phyloP scores from a whole-genome alignment of 768 basidiomycete species.

The Cyclocybe aegerita region DNA sequence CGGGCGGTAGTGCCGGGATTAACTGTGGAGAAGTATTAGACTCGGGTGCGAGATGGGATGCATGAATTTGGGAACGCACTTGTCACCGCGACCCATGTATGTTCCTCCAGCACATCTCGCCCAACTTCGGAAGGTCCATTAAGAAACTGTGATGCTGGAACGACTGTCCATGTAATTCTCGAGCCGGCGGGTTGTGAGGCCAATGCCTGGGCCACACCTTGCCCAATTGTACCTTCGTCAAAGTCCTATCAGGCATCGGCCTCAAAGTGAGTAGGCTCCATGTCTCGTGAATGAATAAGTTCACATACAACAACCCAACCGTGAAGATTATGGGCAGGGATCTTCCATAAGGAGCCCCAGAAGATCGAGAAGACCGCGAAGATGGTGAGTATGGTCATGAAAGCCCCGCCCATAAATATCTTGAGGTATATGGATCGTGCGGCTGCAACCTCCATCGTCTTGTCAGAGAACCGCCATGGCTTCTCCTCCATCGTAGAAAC shows the following conservation, averaged over 20 bases:
- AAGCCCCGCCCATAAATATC: slow-evolving; percentile 34
- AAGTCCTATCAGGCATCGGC: slow-evolving; percentile 46
- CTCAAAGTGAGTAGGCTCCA: not conserved
- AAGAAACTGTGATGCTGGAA: slow-evolving; percentile 43
- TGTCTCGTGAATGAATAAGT: not conserved
- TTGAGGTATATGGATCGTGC: slow-evolving; percentile 47
- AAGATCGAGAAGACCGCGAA: slow-evolving; percentile 55
- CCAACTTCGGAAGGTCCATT: slow-evolving; percentile 42
- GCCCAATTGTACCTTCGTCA: slow-evolving; percentile 54
- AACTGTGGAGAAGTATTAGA: slow-evolving; percentile 24
- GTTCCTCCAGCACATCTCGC: slow-evolving; percentile 46
- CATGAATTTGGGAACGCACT: slow-evolving; percentile 33
- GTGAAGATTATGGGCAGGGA: slow-evolving; percentile 40
- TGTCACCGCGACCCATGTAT: slow-evolving; percentile 53
- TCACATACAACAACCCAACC: slow-evolving; percentile 58
- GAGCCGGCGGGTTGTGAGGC: slow-evolving; percentile 22
- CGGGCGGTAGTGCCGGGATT: slow-evolving; percentile 38
- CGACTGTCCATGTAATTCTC: slow-evolving; percentile 45
- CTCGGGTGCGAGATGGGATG: not conserved
- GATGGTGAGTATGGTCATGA: slow-evolving; percentile 41
- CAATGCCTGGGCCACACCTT: slow-evolving; percentile 39
- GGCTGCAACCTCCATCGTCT: slow-evolving; percentile 15
- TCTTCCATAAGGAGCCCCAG: slow-evolving; percentile 54
- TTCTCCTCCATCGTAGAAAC: not conserved
- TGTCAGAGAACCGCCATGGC: slow-evolving; percentile 26